phyloP scores from a whole-genome alignment of 805 yeast genomes.

The Metschnikowia lochheadii region DNA sequence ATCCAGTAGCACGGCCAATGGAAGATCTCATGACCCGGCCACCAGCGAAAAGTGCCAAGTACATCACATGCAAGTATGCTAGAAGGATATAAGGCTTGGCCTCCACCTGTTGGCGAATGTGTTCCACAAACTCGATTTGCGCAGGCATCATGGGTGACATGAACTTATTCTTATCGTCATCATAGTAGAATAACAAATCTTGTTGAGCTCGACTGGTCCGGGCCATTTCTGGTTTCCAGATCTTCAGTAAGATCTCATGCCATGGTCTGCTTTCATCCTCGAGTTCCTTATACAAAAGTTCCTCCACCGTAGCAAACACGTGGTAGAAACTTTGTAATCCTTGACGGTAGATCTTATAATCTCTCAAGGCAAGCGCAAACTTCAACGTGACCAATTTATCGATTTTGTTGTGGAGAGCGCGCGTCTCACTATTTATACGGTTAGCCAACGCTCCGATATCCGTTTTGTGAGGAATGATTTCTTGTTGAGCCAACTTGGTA shows the following conservation, averaged over 20 bases:
- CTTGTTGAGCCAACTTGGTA: constrained; percentile 37
- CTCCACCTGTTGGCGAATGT: constrained; percentile 49
- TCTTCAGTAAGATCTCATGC: constrained; percentile 47
- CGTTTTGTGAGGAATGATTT: constrained; percentile 70
- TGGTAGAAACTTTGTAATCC: constrained; percentile 73
- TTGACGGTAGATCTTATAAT: constrained; percentile 73
- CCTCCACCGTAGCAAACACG: constrained; percentile 63
- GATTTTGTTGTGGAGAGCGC: constrained; percentile 61
- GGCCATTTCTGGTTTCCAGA: constrained; percentile 70
- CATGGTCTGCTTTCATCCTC: constrained; percentile 28
- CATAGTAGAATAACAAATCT: constrained; percentile 67
- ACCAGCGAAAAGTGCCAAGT: constrained; percentile 83
- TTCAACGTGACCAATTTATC: constrained; percentile 65
- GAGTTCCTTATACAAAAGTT: constrained; percentile 44
- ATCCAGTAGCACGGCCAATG: constrained; percentile 59
- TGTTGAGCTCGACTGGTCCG: constrained; percentile 52
- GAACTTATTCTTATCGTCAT: constrained; percentile 53
- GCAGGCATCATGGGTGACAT: constrained; percentile 51
- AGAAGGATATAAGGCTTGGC: constrained; percentile 68
- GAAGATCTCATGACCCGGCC: constrained; percentile 70
- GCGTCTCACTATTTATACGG: constrained; percentile 70
- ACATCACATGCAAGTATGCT: constrained; percentile 83
- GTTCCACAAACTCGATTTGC: constrained; percentile 60
- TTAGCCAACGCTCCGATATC: constrained; percentile 82
- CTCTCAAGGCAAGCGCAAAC: constrained; percentile 71